phyloP scores from a whole-genome alignment of 1,284 basidiomycete species.

The Filobasidium uniguttulatum region DNA sequence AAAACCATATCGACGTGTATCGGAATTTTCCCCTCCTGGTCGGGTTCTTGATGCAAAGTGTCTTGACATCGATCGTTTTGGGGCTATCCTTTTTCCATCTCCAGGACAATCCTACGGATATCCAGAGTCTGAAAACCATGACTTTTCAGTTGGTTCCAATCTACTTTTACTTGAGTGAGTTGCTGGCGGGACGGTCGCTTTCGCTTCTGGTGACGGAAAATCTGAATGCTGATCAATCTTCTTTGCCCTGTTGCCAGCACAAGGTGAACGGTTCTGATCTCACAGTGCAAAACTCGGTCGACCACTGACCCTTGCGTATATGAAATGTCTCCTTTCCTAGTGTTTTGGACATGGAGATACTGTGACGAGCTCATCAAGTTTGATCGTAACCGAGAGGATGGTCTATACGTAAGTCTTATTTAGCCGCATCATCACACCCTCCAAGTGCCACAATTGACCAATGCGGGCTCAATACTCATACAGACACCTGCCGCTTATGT shows the following conservation, averaged over 20 bases:
- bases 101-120: constrained; percentile 34
- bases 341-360: constrained; percentile 34
- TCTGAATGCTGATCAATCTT: too few relatives aligned
- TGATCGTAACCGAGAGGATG: constrained; percentile 40
- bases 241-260: too few relatives aligned
- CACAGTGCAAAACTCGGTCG: too few relatives aligned
- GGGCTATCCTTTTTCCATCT: constrained; percentile 22
- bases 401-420: constrained; percentile 25
- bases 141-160: constrained; percentile 32
- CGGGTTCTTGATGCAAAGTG: constrained; percentile 31
- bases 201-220: too few relatives aligned
- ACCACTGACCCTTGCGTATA: too few relatives aligned
- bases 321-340: too few relatives aligned
- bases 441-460: not conserved
- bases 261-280: too few relatives aligned
- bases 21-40: constrained; percentile 30
- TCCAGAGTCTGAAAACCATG: constrained; percentile 38
- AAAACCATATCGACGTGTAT: constrained; percentile 33
- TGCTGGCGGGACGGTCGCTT: too few relatives aligned
- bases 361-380: constrained; percentile 40
- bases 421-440: not conserved
- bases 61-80: constrained; percentile 27
- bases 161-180: constrained; percentile 28
- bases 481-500: constrained; percentile 36
- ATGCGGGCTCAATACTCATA: constrained; percentile 15